Conservation (phyloP, 164 flowering plant genomes). For the Chimonanthus praecox region DNA sequence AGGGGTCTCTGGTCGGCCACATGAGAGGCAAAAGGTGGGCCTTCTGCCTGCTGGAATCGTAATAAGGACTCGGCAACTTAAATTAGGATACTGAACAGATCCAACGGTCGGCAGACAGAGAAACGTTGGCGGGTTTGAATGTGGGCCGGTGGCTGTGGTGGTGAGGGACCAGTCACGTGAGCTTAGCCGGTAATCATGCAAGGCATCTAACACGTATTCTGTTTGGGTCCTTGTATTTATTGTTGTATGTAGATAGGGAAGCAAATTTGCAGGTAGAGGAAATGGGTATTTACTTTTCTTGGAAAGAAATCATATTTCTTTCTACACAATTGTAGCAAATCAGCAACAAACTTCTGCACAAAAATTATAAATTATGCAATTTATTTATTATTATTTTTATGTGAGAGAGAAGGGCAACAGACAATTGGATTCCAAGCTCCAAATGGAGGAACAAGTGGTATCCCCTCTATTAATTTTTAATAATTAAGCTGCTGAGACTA, state of each 20-base stretch:
- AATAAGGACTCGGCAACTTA: background rate
- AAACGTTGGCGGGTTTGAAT: background rate
- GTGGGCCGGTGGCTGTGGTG: background rate
- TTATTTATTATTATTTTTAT: too few relatives aligned
- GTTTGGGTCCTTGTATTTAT: too few relatives aligned
- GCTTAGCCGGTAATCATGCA: background rate
- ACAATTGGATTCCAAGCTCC: too few relatives aligned
- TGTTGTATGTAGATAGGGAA: background rate
- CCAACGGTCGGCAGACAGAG: constrained; percentile 16
- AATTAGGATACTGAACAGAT: constrained; percentile 23
- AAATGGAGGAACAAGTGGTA: too few relatives aligned
- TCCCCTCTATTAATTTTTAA: too few relatives aligned
- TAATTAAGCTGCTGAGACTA: too few relatives aligned
- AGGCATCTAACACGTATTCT: background rate
- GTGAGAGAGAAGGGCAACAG: too few relatives aligned
- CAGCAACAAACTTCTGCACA: too few relatives aligned
- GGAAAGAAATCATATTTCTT: too few relatives aligned
- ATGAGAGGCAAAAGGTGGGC: constrained; percentile 36
- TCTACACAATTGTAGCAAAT: too few relatives aligned
- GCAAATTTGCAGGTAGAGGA: background rate
- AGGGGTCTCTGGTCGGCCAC: constrained; percentile 44
- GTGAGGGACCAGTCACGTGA: constrained; percentile 26
- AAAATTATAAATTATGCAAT: too few relatives aligned
- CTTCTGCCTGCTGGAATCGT: background rate
- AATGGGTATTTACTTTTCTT: too few relatives aligned